Evolutionary conservation across 108 stramenopile genomes (phyloP).

Genomic region (Nitzschia sp.): DNA sequence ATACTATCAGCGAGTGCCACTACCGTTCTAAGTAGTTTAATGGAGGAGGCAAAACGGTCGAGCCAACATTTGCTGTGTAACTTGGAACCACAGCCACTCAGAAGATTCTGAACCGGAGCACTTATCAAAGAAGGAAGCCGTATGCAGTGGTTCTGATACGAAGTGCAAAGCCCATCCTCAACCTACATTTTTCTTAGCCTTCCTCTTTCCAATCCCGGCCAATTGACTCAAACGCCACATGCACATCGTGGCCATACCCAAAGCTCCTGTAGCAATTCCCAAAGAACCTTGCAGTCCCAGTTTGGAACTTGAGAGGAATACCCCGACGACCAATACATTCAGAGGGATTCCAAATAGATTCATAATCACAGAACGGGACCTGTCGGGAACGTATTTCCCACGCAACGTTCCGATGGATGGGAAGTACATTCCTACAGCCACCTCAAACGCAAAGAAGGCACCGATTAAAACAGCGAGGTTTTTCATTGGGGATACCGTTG

Average conservation of each 20-base stretch:
- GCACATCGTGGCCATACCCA: slow-evolving; percentile 75
- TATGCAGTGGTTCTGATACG: too few species aligned
- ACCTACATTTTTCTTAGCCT: not conserved
- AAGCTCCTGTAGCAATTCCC: slow-evolving; percentile 67
- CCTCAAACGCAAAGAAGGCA: slow-evolving; percentile 92
- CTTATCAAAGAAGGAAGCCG: too few species aligned
- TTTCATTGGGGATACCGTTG: slow-evolving; percentile 14
- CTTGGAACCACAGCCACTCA: too few species aligned
- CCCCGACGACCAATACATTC: slow-evolving; percentile 90
- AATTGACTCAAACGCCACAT: slow-evolving; percentile 51
- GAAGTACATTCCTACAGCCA: slow-evolving; percentile 96
- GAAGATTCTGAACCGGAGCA: too few species aligned
- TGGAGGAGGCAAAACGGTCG: too few species aligned
- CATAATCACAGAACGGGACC: slow-evolving; percentile 92
- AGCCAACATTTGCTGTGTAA: too few species aligned
- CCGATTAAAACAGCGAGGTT: slow-evolving; percentile 39
- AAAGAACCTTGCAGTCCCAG: slow-evolving; percentile 84
- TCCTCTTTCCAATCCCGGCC: not conserved
- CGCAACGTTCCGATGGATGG: slow-evolving; percentile 93
- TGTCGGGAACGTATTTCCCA: slow-evolving; percentile 93
- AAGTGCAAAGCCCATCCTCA: too few species aligned
- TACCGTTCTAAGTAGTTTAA: too few species aligned
- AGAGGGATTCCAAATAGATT: slow-evolving; percentile 95
- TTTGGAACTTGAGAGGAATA: slow-evolving; percentile 84
- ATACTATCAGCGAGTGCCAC: too few species aligned